Base-by-base conservation (phyloP, 2,329 filamentous ascomycete genomes). In the Nothopassalora personata region DNA sequence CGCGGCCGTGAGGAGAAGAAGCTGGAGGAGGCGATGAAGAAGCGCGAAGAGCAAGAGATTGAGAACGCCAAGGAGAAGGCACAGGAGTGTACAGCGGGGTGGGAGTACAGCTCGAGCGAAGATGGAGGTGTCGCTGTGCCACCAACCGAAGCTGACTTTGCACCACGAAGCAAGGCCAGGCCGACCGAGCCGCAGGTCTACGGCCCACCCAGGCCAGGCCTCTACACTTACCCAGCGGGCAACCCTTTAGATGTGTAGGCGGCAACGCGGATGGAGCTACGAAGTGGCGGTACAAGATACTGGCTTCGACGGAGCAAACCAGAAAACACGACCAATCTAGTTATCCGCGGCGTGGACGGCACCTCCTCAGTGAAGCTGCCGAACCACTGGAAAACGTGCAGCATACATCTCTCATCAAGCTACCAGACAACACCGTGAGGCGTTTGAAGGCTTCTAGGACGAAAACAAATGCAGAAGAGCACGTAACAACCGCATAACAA, bases 41-140 rank as follows among this genome's bases (percentile, higher is more conserved):
- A 67, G 53, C 57, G 71, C 7, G 64, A 68, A 10, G 61, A 67
- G 53, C 70, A 65, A 53, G 67, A 60, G 15, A 66, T 66, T 3
- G 67, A 73, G 51, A 66, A 69, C 19, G 73, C 74, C 1, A 63
- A 66, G 46, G 60, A 71, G 15, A 76, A 73, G 46, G 79, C 81
- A 1, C 64, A 64, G 27, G 68, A 74, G 6, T 72, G 75, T n/a
- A 67, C 64, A 0, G 69, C 72, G 19, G 72, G 73, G 1, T 78
- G 76, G 76, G 73, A 68, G 46, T 49, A 64, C n/a, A 71, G 70
- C n/a, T 67, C 66, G 2, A 69, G 68, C 15, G 72, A 74, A 11
- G 75, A 74, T 60, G 75, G 74, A 6, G 74, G 64, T 28, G 56
- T 58, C 7, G 56, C 64, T 33, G 48, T 62, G 49, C 56, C 55